Evolutionary conservation across 306 rosid species (phyloP).

Genomic region (Pterocarpus macrocarpus): DNA sequence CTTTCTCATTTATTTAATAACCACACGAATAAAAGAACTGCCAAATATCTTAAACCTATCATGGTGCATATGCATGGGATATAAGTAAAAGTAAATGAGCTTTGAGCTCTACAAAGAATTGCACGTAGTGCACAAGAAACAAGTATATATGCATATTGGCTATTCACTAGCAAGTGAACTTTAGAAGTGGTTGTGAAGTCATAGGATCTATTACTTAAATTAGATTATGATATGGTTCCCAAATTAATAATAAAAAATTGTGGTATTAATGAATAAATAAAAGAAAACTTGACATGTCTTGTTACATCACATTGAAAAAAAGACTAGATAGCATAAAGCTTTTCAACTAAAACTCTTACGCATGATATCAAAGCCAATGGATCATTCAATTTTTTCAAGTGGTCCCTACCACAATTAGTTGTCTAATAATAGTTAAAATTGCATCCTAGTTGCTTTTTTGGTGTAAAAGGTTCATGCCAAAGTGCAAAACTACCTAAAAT

Average conservation of each 20-base stretch:
- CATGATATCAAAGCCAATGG: slow-evolving; percentile 3
- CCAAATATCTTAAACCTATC: not conserved
- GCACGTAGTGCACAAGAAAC: slow-evolving; percentile 19
- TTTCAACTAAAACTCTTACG: not conserved
- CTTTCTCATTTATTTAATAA: no score
- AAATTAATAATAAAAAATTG: not conserved
- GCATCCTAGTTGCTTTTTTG: not conserved
- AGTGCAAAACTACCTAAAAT: not conserved
- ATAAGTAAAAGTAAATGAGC: not conserved
- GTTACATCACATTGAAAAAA: slow-evolving; percentile 12
- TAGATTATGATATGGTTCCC: not conserved
- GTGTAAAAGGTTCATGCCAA: not conserved
- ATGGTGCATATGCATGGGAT: slow-evolving; percentile 7
- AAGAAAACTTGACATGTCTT: not conserved
- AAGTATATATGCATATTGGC: not conserved
- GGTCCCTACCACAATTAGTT: slow-evolving; percentile 1
- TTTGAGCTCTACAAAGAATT: slow-evolving; percentile 13
- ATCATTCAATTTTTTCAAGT: not conserved
- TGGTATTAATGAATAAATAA: not conserved
- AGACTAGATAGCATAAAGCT: not conserved
- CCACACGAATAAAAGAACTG: no score
- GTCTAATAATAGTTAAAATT: not conserved
- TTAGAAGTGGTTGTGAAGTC: slow-evolving; percentile 14
- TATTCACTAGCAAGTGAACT: not conserved
- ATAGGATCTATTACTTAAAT: not conserved